Base-by-base conservation (phyloP, 345 rosid genomes). In the Sonneratia caseolaris region DNA sequence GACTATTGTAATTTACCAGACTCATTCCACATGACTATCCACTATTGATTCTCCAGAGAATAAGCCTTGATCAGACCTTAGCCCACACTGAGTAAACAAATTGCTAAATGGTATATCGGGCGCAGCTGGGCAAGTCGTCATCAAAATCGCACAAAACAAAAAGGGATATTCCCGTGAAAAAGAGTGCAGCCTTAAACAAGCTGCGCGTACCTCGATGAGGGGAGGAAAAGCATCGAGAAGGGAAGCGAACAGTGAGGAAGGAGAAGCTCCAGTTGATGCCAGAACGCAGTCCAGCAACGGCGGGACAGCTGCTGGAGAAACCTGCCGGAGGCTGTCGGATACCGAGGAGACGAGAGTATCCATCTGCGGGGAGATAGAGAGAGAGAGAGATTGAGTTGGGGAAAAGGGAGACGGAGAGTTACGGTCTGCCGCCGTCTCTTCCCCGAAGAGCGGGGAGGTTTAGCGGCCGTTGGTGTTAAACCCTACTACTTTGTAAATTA, bases 221-320 rank as follows among this genome's bases (percentile, higher is more conserved):
- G 19, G 15, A 15, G 81, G 64, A 57, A 82, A 82, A 16, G 70
- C 37, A 70, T 77, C 79, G 37, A 89, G 84, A 66, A 94, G 90
- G 2, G 90, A 76, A 67, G 74, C 76, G 82, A 85, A 89, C 38
- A 93, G 88, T 7, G 85, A 36, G 21, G 84, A 84, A 0, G 91
- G 79, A 79, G 95, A 79, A 36, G 78, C 79, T 62, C 78, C 74
- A n/a, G 89, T 89, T 70, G 97, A 88, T 66, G 85, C 87, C 68
- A 88, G 74, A 76, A 94, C 80, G 87, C 96, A 90, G 76, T 91
- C 96, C 70, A 91, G 82, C 84, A 91, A 76, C 8, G 93, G 80
- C n/a, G 97, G 95, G 48, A 94, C 70, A 61, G 95, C 96, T 4
- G 84, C 62, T 72, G 80, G 81, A 67, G 93, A 96, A 56, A 94